Base-by-base conservation (phyloP, 2,329 filamentous ascomycete species). In the Sarocladium strictum region DNA sequence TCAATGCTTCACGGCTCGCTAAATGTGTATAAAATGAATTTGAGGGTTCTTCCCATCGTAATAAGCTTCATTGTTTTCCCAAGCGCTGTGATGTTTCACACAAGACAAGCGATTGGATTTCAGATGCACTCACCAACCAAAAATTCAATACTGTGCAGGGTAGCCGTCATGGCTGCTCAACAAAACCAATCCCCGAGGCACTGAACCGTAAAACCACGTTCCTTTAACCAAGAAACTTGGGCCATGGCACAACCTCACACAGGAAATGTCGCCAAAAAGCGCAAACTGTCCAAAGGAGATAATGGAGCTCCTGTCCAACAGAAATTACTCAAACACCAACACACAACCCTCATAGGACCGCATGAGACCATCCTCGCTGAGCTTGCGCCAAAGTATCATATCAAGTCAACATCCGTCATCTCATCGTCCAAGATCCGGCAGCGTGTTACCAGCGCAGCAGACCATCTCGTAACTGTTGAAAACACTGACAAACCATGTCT, bases 371-470 rank as follows among this genome's bases (percentile, higher is more conserved):
- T 78, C n/a, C 63, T 77, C 55, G 61, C 65, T 23, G 69, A 75
- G 53, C 71, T 84, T 17, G 65, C 66, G 19, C 58, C 68, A 3
- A 76, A 73, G 53, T 77, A 78, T 66, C 71, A 79, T 47, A 65
- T 85, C 53, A 75, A 77, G 32, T 61, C 75, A 1, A 71, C 78
- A 53, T 81, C 77, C 19, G 75, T 86, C 43, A 76, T 85, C 37
- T 81, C 82, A 2, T 84, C 82, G 2, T 77, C 82, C 3, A 75
- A 78, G 62, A 85, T 87, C 57, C 71, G 72, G 57, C 80, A 79
- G 62, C 78, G 80, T 55, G 74, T 83, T 56, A 64, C 65, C 21
- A 69, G 72, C 26, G 66, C 76, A 37, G 64, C 75, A 19, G 65
- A 66, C 2, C 77, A 83, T 58, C 69, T 83, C 6, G 64, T 69